phyloP scores from a whole-genome alignment of 768 basidiomycete genomes.

The Trametes cubensis region DNA sequence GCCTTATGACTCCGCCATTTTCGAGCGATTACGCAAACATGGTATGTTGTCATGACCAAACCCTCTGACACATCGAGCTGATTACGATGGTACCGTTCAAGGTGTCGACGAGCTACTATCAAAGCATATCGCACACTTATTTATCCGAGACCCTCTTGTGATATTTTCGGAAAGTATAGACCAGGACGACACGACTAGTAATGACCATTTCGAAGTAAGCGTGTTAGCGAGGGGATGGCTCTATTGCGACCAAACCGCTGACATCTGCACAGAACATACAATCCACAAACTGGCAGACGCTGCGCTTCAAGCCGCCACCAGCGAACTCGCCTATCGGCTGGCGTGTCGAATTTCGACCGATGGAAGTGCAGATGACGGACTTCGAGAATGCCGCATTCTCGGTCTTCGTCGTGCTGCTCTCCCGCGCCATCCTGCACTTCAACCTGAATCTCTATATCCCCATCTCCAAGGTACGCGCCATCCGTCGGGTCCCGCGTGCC shows the following conservation, averaged over 20 bases:
- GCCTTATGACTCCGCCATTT: constrained; percentile 77
- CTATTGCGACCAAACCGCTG: not conserved
- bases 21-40: constrained; percentile 69
- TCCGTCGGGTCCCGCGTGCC: not conserved
- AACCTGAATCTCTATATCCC: constrained; percentile 95
- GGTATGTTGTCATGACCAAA: constrained; percentile 49
- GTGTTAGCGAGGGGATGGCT: not conserved
- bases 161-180: constrained; percentile 92
- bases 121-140: constrained; percentile 92
- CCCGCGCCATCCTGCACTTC: constrained; percentile 89
- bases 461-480: constrained; percentile 78
- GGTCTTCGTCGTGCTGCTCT: constrained; percentile 91
- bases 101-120: constrained; percentile 87
- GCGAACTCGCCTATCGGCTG: constrained; percentile 92
- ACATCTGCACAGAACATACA: constrained; percentile 76
- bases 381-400: constrained; percentile 98
- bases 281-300: constrained; percentile 99
- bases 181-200: constrained; percentile 85
- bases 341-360: constrained; percentile 97
- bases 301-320: constrained; percentile 98
- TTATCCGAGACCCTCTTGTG: constrained; percentile 96
- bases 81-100: constrained; percentile 34
- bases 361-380: constrained; percentile 99
- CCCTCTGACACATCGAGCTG: not conserved
- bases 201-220: constrained; percentile 92